Conservation (phyloP, 805 yeast species). For the Cyberlindnera mrakii region DNA sequence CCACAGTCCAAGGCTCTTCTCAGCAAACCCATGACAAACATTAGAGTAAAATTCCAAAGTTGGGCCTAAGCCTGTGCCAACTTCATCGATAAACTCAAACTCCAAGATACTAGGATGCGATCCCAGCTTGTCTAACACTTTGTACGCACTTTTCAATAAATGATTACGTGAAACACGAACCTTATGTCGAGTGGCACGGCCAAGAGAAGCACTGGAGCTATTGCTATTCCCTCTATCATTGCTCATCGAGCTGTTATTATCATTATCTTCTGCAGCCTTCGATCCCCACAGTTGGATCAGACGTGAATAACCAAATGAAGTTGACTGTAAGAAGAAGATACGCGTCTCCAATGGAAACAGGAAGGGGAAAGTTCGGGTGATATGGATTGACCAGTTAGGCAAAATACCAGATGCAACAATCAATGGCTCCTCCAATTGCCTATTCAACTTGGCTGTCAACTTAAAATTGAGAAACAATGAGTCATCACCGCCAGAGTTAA, state of each 20-base stretch:
- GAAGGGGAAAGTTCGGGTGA: slow-evolving; percentile 74
- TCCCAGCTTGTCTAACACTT: slow-evolving; percentile 71
- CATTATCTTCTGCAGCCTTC: slow-evolving; percentile 37
- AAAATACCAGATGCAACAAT: slow-evolving; percentile 80
- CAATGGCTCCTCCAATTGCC: slow-evolving; percentile 86
- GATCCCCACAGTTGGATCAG: slow-evolving; percentile 72
- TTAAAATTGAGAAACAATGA: slow-evolving; percentile 63
- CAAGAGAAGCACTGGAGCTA: slow-evolving; percentile 35
- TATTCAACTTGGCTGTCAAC: slow-evolving; percentile 74
- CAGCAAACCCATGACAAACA: slow-evolving; percentile 70
- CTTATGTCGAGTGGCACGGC: slow-evolving; percentile 74
- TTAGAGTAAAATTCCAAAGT: slow-evolving; percentile 86
- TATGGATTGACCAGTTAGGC: slow-evolving; percentile 76
- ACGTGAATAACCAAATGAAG: slow-evolving; percentile 88
- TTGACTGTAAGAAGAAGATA: slow-evolving; percentile 69
- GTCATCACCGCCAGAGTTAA: slow-evolving; percentile 3
- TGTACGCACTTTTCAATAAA: slow-evolving; percentile 70
- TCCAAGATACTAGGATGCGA: slow-evolving; percentile 77
- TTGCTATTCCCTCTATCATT: slow-evolving; percentile 21
- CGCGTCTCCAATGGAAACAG: slow-evolving; percentile 81
- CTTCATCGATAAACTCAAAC: slow-evolving; percentile 84
- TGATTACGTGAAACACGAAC: slow-evolving; percentile 68
- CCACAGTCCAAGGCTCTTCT: slow-evolving; percentile 62
- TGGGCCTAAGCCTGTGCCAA: slow-evolving; percentile 95
- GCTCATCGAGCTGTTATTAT: slow-evolving; percentile 20